Base-by-base conservation (phyloP, 192 early-diverging fungal species). In the Coemansia aciculifera region DNA sequence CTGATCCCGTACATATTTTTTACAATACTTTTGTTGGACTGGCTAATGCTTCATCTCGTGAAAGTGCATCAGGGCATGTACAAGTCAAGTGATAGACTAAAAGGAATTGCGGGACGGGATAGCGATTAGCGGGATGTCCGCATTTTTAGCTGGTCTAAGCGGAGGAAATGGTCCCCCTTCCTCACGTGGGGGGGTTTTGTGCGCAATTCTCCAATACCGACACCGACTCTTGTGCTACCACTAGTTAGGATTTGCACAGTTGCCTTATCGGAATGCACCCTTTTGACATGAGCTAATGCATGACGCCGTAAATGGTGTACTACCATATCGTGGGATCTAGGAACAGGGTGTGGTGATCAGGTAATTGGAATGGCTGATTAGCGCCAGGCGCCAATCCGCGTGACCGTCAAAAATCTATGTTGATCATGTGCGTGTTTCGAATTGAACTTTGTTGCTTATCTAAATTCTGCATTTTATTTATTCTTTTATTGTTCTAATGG, bases 401-500 rank as follows among this genome's bases (percentile, higher is more conserved):
- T 48, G 46, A 48, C 46, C 1, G 1, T 9, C 19, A 19, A 48
- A 19, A 21, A 19, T 2, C 5, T 19, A 21, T 48, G 19, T 48
- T n/a, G 46, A 36, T 36, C 42, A 17, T 0, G 19, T 8, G 34
- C 8, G 8, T 36, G 34, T 36, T 36, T 36, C 6, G 46, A n/a
- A 21, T 19, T 48, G 21, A 48, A 23, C 34, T 48, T 27, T 27
- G 24, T 27, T 7, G 19, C 19, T 1, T 10, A 29, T 54, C 12
- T 29, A 3, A 0, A 15, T 10, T 29, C 24, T 59, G 57, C 23
- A 34, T 38, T 37, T n/a, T 15, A 61, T 61, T 40, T n/a, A 21
- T 23, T 60, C 29, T 17, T 38, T 62, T 39, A 5, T 7, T 8
- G n/a, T 43, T 63, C 4, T 6, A 42, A 72, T 72, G 63, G 64